Evolutionary conservation across 352 stramenopile genomes (phyloP).

Genomic region (Phytophthora pisi): DNA sequence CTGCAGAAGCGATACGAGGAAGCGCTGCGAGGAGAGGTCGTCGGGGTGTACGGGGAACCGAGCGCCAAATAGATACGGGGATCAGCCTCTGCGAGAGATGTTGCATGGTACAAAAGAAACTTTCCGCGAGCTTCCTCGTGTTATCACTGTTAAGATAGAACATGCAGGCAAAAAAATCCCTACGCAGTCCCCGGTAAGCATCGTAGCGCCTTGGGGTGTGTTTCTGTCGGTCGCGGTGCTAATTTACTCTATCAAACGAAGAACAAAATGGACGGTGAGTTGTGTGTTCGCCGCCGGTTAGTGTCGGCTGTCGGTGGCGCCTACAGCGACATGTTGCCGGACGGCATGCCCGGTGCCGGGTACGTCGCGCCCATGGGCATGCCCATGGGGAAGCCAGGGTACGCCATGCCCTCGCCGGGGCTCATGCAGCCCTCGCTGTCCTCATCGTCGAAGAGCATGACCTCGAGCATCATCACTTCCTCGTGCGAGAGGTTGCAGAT

Average conservation of each 20-base stretch:
- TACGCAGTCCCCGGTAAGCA: constrained; percentile 13
- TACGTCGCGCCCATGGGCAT: constrained; percentile 23
- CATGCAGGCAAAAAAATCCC: constrained; percentile 26
- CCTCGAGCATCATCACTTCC: constrained; percentile 50
- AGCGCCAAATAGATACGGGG: not conserved
- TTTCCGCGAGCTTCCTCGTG: constrained; percentile 8
- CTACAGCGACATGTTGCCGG: constrained; percentile 41
- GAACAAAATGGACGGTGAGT: constrained; percentile 26
- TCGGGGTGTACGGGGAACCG: not conserved
- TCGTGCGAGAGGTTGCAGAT: constrained; percentile 51
- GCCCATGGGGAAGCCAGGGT: constrained; percentile 12
- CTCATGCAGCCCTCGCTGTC: constrained; percentile 26
- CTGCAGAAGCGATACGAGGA: not conserved
- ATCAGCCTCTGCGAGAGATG: no score
- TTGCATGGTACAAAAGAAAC: not conserved
- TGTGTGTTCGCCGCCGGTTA: not conserved
- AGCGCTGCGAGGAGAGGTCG: not conserved
- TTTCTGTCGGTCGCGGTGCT: constrained; percentile 39
- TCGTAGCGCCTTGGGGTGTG: constrained; percentile 4
- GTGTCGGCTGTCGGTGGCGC: not conserved
- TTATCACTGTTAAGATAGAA: constrained; percentile 32
- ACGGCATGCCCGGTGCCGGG: constrained; percentile 18
- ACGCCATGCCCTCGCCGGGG: constrained; percentile 17
- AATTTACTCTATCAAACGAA: constrained; percentile 48
- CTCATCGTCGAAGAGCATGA: constrained; percentile 52